These are phyloP conservation scores for Eucalyptus marginata DNA, from an alignment of 345 rosid species.

Conservation along the genomic window DNA sequence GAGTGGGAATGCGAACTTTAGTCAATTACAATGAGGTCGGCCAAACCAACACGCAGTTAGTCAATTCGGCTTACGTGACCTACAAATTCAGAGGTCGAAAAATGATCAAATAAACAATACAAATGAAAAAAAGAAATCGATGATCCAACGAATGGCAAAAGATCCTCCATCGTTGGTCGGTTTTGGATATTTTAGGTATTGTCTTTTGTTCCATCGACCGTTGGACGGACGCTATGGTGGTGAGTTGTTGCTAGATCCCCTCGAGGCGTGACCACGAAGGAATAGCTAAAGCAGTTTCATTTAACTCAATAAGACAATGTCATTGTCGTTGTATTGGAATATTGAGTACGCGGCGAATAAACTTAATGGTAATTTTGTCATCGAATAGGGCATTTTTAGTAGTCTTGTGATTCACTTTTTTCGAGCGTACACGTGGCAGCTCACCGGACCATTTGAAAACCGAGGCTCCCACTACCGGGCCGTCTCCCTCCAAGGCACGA, in stretches of 20 bases:
- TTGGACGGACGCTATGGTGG: not conserved
- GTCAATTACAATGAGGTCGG: not conserved
- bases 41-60: rapidly evolving
- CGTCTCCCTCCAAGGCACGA: not conserved
- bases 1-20: not conserved
- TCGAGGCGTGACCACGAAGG: not conserved
- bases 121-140: not conserved
- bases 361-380: not conserved
- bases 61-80: not conserved
- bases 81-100: not conserved
- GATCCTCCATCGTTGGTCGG: not conserved
- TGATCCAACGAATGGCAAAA: not conserved
- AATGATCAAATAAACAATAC: not conserved
- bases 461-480: not conserved
- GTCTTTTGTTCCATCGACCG: not conserved
- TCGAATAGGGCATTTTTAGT: not conserved
- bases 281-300: not conserved
- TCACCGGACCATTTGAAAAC: not conserved
- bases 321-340: not conserved
- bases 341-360: not conserved
- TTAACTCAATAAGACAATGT: not conserved
- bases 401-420: not conserved
- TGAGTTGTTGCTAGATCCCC: not conserved
- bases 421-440: not conserved
- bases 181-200: not conserved